phyloP scores from a whole-genome alignment of 371 early-diverging fungal species.

The Zychaea mexicana region DNA sequence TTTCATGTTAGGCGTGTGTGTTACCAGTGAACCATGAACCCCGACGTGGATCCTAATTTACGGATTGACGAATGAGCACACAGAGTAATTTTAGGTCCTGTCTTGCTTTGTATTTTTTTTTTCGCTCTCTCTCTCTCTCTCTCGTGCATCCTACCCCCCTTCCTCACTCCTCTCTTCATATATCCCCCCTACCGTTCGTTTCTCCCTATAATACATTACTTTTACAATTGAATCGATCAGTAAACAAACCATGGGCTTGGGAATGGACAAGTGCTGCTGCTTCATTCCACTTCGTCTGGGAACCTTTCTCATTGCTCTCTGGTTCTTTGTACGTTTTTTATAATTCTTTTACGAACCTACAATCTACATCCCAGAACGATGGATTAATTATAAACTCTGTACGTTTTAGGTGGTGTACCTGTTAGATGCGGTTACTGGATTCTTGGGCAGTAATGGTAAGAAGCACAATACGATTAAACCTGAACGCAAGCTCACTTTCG shows the following conservation, averaged over 20 bases:
- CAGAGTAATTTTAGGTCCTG: too few relatives aligned
- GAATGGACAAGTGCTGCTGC: constrained; percentile 52
- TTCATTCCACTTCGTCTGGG: constrained; percentile 48
- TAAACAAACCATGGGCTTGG: constrained; percentile 34
- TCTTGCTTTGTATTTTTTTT: too few relatives aligned
- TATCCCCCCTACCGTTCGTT: not conserved
- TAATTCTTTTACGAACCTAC: not conserved
- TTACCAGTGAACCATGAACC: too few relatives aligned
- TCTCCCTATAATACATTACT: too few relatives aligned
- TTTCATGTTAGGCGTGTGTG: too few relatives aligned
- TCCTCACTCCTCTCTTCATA: too few relatives aligned
- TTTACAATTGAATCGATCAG: constrained; percentile 6
- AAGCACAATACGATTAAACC: too few relatives aligned
- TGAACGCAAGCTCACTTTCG: not conserved
- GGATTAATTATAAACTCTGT: not conserved
- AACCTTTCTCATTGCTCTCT: constrained; percentile 47
- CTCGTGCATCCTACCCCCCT: too few relatives aligned
- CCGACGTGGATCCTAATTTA: too few relatives aligned
- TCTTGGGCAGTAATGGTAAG: constrained; percentile 48
- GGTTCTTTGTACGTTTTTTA: constrained; percentile 42
- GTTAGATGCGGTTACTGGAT: constrained; percentile 48
- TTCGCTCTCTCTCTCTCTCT: too few relatives aligned
- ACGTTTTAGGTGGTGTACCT: constrained; percentile 37
- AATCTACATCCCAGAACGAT: too few relatives aligned
- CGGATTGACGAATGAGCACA: too few relatives aligned